A percentile compares a stretch with the other conserved stretches of the same genome.
Conservation (phyloP, 805 yeast species). For the Alloascoidea africana region DNA sequence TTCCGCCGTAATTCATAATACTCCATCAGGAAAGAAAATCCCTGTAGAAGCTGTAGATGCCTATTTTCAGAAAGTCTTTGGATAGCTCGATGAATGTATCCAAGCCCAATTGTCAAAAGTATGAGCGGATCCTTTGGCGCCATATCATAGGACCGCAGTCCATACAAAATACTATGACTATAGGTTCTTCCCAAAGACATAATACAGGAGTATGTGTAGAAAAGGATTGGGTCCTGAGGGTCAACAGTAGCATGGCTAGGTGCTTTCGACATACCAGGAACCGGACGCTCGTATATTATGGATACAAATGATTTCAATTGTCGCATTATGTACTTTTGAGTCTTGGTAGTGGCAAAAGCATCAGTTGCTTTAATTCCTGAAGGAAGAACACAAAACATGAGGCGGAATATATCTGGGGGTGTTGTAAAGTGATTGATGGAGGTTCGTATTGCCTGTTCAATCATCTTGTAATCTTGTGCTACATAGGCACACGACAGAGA, state of each 20-base stretch:
- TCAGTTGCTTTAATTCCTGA: slow-evolving; percentile 46
- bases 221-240: slow-evolving; percentile 40
- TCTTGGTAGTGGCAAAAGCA: slow-evolving; percentile 59
- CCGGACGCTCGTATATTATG: slow-evolving; percentile 31
- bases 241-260: slow-evolving; percentile 31
- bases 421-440: slow-evolving; percentile 62
- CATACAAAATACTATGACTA: slow-evolving; percentile 67
- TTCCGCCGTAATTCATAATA: slow-evolving; percentile 38
- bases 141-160: slow-evolving; percentile 51
- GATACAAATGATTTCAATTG: slow-evolving; percentile 86
- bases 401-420: slow-evolving; percentile 46
- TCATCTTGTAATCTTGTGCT: slow-evolving; percentile 34
- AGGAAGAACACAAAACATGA: slow-evolving; percentile 53
- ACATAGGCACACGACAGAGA: slow-evolving; percentile 43
- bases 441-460: slow-evolving; percentile 43
- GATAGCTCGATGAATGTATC: slow-evolving; percentile 81
- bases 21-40: slow-evolving; percentile 61
- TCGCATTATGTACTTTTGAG: slow-evolving; percentile 80
- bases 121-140: slow-evolving; percentile 69
- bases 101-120: slow-evolving; percentile 57
- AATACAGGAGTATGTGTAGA: slow-evolving; percentile 68
- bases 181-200: slow-evolving; percentile 73
- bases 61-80: slow-evolving; percentile 79
- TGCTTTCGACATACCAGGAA: slow-evolving; percentile 71
- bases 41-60: slow-evolving; percentile 80